Evolutionary conservation across 2,329 filamentous ascomycete species (phyloP), one percentile per base, ranked within the genome.

Genomic region (Trichocomaceae sp.): DNA sequence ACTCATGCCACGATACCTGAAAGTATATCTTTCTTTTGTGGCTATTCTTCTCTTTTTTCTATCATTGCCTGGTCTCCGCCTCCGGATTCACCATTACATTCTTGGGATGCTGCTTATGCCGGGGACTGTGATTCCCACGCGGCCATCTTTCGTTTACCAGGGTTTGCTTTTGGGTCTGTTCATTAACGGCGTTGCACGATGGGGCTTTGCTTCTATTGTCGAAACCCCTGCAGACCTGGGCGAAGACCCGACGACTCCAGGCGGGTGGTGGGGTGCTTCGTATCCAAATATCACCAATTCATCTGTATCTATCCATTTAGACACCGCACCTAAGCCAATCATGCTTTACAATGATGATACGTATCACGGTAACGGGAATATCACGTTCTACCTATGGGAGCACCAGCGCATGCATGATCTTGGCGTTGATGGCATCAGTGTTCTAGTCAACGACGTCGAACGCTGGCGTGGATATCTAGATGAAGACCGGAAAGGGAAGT

Each of bases 71-170:
- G 82, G 84, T 7, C 82, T 96, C 50, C 87, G 84, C 58, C 79
- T 99, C 49, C 85, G 93, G 33, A 90, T 99, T 55, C 93, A 99
- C 67, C 93, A 99, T 70, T 99, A 97, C 68, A 88, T 97, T 60
- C 78, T 97, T 4, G 90, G 86, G 1, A 80, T 99, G 13, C 77
- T 97, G 0, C 80, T 99, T 0, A 80, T 97, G 5, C 90, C 91
- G 0, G 93, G 91, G 0, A 97, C 93, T 0, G 85, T 83, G 52
- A 84, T 97, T 70, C 91, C 96, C 61, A 97, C 88, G 5, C 83
- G 93, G 0, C 87, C 89, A 0, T 86, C 85, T 0, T 77, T 97
- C 8, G 70, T 96, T 2, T 97, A 93, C 65, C 92, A 97, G 69
- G 93, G 93, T 10, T 76, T 99, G 1, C 77, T 99, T 0, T 75